Evolutionary conservation across 306 rosid genomes (phyloP).

Genomic region (Cucumis melo): DNA sequence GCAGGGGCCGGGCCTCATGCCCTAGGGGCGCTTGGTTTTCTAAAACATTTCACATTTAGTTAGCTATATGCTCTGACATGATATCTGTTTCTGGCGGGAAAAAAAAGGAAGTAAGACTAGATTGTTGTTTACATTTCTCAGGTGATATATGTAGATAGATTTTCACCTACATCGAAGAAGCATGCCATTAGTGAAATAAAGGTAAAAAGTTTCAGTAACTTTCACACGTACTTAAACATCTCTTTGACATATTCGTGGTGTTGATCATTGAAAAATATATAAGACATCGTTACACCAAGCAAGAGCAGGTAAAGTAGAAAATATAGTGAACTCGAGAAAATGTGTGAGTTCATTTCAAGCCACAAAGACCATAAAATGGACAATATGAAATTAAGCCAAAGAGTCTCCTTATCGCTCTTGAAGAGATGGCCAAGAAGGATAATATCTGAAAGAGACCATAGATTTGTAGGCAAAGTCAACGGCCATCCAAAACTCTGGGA

Average conservation of each 20-base stretch:
- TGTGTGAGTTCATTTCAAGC: neutral
- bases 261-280: neutral
- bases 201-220: slow-evolving; percentile 57
- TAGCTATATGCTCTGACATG: neutral
- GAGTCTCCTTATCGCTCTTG: neutral
- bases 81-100: neutral
- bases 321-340: neutral
- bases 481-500: neutral
- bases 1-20: neutral
- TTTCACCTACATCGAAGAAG: slow-evolving; percentile 66
- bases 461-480: neutral
- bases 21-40: neutral
- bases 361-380: neutral
- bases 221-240: neutral
- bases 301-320: neutral
- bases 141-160: slow-evolving; percentile 89
- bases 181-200: slow-evolving; percentile 73
- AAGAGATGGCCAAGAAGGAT: neutral
- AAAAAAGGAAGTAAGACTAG: neutral
- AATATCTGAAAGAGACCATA: no score
- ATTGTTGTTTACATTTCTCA: slow-evolving; percentile 21
- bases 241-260: neutral
- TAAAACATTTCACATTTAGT: neutral
- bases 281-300: neutral
- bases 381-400: neutral